Base-by-base conservation (phyloP, 352 stramenopile genomes). In the Aphanomyces euteiches region DNA sequence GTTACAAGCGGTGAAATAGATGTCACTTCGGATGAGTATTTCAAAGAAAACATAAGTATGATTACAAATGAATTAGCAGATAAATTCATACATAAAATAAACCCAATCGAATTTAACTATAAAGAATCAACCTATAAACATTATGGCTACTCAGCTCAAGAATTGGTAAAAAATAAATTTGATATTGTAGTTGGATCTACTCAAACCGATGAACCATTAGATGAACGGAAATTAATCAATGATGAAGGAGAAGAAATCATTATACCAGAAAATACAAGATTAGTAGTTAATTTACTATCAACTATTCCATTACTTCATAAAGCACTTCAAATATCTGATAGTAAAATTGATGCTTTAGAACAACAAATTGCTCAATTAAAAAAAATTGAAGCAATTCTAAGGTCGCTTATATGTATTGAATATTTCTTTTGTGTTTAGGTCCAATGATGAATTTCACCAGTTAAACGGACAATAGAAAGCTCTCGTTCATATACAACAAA, bases 381-480 rank as follows among this genome's bases (percentile, higher is more conserved):
- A 50, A 50, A 50, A 50, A 50, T n/a, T n/a, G 43, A 50, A 12
- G 17, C 10, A n/a, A n/a, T n/a, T n/a, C 10, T n/a, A n/a, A 12
- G 43, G 1, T 28, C 28, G 28, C 28, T 28, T 28, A 28, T 48
- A 15, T 48, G 10, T 50, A 12, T n/a, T 48, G 8, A 48, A 12
- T 12, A 1, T 50, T n/a, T 50, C 17, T n/a, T 50, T n/a, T 50
- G 10, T 50, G 10, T 50, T 50, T n/a, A 50, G 17, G 10, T 50
- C 17, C 13, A 17, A 37, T 21, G 39, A 28, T 37, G 7, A 15
- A 67, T 59, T 60, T 73, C 67, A 3, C 36, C 37, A 53, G 56
- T 57, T 4, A 74, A 34, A 38, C 47, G 47, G 65, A 65, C 58
- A 37, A 74, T 71, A 40, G 19, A 8, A 43, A 66, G 5, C 47